Conservation (phyloP, 495 filamentous ascomycete genomes). For the Eremomyces bilateralis region DNA sequence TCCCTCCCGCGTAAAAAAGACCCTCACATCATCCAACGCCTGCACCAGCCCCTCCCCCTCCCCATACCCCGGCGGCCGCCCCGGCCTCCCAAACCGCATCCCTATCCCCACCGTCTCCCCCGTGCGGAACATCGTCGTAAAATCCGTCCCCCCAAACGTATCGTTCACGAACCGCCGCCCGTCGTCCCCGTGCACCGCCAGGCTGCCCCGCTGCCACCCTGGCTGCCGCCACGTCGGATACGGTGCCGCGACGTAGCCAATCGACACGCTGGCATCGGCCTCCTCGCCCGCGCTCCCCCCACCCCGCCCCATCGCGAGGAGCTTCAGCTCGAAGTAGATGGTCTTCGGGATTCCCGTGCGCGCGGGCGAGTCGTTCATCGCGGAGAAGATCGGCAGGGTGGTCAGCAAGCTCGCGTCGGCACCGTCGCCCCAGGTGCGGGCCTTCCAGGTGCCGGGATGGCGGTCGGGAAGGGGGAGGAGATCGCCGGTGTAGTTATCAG, state of each 20-base stretch:
- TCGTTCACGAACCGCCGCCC: constrained; percentile 77
- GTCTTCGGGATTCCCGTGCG: constrained; percentile 29
- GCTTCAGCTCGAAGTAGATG: constrained; percentile 61
- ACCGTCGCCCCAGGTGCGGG: constrained; percentile 18
- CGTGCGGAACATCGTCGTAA: constrained; percentile 30
- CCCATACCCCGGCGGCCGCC: constrained; percentile 12
- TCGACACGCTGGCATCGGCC: constrained; percentile 40
- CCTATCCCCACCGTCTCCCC: constrained; percentile 44
- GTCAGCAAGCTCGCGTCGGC: constrained; percentile 36
- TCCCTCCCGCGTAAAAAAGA: constrained; percentile 68
- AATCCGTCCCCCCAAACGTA: constrained; percentile 57
- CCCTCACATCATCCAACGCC: constrained; percentile 24
- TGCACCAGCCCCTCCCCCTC: neutral
- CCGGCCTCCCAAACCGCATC: constrained; percentile 34
- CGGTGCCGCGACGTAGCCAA: constrained; percentile 62
- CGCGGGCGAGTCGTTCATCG: constrained; percentile 42
- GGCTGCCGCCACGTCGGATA: constrained; percentile 77
- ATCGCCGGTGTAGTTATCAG: constrained; percentile 26
- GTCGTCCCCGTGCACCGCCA: constrained; percentile 85
- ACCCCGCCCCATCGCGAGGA: constrained; percentile 24
- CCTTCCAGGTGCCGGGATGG: constrained; percentile 23
- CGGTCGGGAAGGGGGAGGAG: constrained; percentile 11
- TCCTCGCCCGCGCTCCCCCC: constrained; percentile 10
- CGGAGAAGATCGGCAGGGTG: constrained; percentile 57
- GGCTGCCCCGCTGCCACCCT: constrained; percentile 69